These are phyloP conservation scores for Diaporthe batatas DNA, from an alignment of 2,329 filamentous ascomycete species.

Conservation along the genomic window DNA sequence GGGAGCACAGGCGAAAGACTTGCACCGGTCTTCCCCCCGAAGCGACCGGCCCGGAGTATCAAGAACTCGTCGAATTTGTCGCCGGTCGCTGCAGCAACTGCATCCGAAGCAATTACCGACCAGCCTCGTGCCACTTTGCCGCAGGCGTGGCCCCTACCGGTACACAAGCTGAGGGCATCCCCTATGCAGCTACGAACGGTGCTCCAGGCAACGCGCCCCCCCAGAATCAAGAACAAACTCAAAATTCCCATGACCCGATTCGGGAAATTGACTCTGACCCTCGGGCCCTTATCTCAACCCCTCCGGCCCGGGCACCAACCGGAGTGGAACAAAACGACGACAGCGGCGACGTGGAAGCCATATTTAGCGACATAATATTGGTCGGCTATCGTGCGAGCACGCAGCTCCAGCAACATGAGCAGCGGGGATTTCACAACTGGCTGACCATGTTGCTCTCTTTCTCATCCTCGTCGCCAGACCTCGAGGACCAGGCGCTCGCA, in stretches of 20 bases:
- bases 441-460: neutral
- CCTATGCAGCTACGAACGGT: no score
- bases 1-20: neutral
- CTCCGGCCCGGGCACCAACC: rapidly evolving
- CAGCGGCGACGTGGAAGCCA: neutral
- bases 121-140: neutral
- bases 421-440: neutral
- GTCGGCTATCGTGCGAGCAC: neutral
- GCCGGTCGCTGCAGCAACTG: conserved; percentile 6
- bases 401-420: neutral
- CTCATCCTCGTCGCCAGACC: neutral
- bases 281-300: neutral
- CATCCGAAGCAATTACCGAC: neutral
- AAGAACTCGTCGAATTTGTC: neutral
- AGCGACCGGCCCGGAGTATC: neutral
- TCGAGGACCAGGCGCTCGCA: neutral
- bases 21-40: neutral
- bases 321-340: neutral
- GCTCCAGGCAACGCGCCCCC: no score
- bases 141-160: no score
- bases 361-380: neutral
- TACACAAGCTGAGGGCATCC: no score
- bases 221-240: neutral
- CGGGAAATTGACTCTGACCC: no score
- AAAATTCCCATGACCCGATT: no score